A percentile compares a stretch with the other conserved stretches of the same genome.
Evolutionary conservation across 1,284 basidiomycete genomes (phyloP).

Genomic region (Ustilago nuda): DNA sequence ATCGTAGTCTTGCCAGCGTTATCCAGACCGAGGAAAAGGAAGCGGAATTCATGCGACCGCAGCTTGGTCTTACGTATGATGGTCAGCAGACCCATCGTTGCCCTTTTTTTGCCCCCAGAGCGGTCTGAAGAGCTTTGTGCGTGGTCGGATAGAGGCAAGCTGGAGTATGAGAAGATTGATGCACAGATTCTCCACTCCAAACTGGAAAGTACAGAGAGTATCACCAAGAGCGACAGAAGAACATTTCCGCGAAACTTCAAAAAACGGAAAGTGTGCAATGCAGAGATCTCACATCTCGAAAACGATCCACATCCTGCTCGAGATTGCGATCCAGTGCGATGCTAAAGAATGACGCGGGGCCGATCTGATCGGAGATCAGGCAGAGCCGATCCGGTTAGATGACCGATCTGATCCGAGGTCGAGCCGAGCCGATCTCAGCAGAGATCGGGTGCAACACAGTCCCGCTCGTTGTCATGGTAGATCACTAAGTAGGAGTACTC

Average conservation of each 20-base stretch:
- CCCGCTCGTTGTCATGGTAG: too few relatives aligned
- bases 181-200: neutral
- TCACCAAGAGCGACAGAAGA: neutral
- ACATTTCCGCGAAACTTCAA: neutral
- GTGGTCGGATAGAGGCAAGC: neutral
- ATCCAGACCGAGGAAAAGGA: conserved; percentile 98
- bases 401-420: too few relatives aligned
- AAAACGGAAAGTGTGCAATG: neutral
- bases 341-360: too few relatives aligned
- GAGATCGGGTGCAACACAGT: too few relatives aligned
- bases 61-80: conserved; percentile 93
- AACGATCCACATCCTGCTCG: neutral
- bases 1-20: conserved; percentile 99
- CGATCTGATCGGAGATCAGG: too few relatives aligned
- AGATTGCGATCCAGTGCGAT: too few relatives aligned
- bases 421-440: too few relatives aligned
- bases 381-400: too few relatives aligned
- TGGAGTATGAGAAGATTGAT: conserved; percentile 1
- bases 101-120: neutral
- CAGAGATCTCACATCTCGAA: neutral
- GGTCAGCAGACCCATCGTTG: conserved; percentile 81
- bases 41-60: conserved; percentile 81
- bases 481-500: too few relatives aligned
- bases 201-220: neutral
- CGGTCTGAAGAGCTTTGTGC: neutral